Percentiles rank a stretch among this genome's conserved stretches.
These are phyloP conservation scores for Trichoderma asperellum DNA, from an alignment of 2,329 filamentous ascomycete species.

Conservation along the genomic window DNA sequence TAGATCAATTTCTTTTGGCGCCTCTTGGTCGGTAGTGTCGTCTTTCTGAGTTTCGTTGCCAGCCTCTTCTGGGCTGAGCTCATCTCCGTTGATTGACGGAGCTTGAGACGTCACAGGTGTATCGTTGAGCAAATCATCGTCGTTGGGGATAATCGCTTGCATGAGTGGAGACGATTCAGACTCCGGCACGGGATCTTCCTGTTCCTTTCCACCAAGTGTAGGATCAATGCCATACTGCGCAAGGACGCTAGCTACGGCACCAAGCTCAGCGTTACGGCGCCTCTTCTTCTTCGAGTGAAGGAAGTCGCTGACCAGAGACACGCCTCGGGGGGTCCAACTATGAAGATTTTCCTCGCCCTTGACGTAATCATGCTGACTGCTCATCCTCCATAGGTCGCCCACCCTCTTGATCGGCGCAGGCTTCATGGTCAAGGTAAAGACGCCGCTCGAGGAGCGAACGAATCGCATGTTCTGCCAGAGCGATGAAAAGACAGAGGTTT, in stretches of 20 bases:
- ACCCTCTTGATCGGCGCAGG: constrained; percentile 89
- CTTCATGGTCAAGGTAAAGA: constrained; percentile 84
- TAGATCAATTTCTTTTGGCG: constrained; percentile 29
- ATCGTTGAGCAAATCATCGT: constrained; percentile 62
- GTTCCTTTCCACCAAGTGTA: constrained; percentile 40
- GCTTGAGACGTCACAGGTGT: constrained; percentile 57
- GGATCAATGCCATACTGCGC: constrained; percentile 59
- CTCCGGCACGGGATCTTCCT: constrained; percentile 45
- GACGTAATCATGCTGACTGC: constrained; percentile 91
- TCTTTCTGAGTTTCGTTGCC: constrained; percentile 34
- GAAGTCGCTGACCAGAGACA: constrained; percentile 89
- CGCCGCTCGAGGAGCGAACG: constrained; percentile 81
- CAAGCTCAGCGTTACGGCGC: constrained; percentile 76
- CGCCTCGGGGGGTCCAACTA: constrained; percentile 85
- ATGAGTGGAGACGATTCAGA: constrained; percentile 43
- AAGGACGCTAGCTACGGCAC: constrained; percentile 70
- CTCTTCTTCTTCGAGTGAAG: constrained; percentile 75
- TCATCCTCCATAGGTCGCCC: constrained; percentile 94
- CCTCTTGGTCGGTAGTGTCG: constrained; percentile 30
- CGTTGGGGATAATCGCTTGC: constrained; percentile 52
- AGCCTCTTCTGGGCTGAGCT: constrained; percentile 33
- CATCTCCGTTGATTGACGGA: constrained; percentile 38
- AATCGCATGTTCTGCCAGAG: constrained; percentile 85
- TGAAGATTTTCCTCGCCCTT: constrained; percentile 89
- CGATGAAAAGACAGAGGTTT: constrained; percentile 82